phyloP scores from a whole-genome alignment of 148 eudicot genomes.

The Gaultheria prostrata region DNA sequence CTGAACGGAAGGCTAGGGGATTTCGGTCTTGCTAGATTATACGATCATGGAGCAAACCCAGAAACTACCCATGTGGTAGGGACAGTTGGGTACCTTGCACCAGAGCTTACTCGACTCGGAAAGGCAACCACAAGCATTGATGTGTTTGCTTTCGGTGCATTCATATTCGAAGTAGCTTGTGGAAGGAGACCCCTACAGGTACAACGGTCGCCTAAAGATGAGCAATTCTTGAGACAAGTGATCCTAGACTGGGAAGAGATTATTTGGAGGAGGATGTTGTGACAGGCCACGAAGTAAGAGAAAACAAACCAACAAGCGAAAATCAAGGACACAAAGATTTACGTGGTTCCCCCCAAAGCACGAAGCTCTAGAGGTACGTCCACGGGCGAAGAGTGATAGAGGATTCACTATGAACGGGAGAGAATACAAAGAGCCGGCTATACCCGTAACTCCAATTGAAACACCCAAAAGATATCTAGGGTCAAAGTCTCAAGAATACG shows the following conservation, averaged over 20 bases:
- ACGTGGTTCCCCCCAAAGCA: too few relatives aligned
- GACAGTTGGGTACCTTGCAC: constrained; percentile 45
- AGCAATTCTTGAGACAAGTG: constrained; percentile 26
- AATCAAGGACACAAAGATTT: too few relatives aligned
- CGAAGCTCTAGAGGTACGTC: too few relatives aligned
- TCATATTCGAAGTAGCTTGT: constrained; percentile 39
- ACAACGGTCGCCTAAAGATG: constrained; percentile 18
- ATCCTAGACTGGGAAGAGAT: constrained; percentile 30
- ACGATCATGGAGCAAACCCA: constrained; percentile 44
- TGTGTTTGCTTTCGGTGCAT: constrained; percentile 41
- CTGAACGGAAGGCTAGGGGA: constrained; percentile 48
- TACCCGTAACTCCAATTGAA: too few relatives aligned
- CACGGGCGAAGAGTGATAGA: too few relatives aligned
- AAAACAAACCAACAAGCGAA: too few relatives aligned
- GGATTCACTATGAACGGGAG: too few relatives aligned
- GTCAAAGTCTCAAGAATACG: too few relatives aligned
- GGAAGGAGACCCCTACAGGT: constrained; percentile 36
- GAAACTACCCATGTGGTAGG: constrained; percentile 46
- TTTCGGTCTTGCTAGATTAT: constrained; percentile 40
- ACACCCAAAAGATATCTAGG: too few relatives aligned
- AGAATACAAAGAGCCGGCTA: too few relatives aligned
- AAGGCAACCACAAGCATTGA: constrained; percentile 38
- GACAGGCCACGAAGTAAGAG: too few relatives aligned
- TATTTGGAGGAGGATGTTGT: constrained; percentile 20
- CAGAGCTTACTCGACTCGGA: constrained; percentile 41